Evolutionary conservation across 768 basidiomycete species (phyloP).

Genomic region (Boletus reticuloceps): DNA sequence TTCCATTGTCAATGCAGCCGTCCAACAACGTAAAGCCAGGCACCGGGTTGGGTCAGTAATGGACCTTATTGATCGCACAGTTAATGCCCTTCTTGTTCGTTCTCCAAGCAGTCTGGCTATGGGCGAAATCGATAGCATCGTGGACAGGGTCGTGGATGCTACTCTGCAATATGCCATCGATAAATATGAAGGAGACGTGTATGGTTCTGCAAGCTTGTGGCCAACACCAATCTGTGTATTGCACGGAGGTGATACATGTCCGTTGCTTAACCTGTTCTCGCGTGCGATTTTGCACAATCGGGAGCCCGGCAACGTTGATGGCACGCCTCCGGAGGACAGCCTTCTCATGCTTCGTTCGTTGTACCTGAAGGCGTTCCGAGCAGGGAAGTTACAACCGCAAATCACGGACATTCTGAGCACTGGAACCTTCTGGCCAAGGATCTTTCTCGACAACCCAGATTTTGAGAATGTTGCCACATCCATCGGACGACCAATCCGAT

Average conservation of each 20-base stretch:
- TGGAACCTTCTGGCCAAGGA: constrained; percentile 63
- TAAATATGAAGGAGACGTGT: constrained; percentile 44
- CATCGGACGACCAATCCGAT: constrained; percentile 59
- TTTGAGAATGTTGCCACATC: constrained; percentile 61
- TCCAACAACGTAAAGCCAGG: constrained; percentile 49
- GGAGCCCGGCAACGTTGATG: constrained; percentile 21
- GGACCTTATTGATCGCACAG: constrained; percentile 72
- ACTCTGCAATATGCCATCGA: constrained; percentile 79
- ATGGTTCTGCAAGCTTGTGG: constrained; percentile 46
- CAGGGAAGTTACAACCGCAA: constrained; percentile 54
- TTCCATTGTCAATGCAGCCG: constrained; percentile 48
- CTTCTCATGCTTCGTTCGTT: constrained; percentile 37
- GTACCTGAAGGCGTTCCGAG: constrained; percentile 64
- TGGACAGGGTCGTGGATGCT: constrained; percentile 69
- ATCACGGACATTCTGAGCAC: constrained; percentile 60
- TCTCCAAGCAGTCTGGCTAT: constrained; percentile 44
- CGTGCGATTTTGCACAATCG: constrained; percentile 27
- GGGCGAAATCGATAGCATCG: constrained; percentile 62
- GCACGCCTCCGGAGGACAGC: constrained; percentile 13
- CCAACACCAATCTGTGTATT: constrained; percentile 58
- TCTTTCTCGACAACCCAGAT: constrained; percentile 82
- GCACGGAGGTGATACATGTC: constrained; percentile 57
- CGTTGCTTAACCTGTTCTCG: constrained; percentile 52
- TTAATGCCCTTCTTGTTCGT: constrained; percentile 56
- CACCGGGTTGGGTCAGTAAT: constrained; percentile 66